Conservation (phyloP, 2,329 filamentous ascomycete species). For the Fusarium sp. region DNA sequence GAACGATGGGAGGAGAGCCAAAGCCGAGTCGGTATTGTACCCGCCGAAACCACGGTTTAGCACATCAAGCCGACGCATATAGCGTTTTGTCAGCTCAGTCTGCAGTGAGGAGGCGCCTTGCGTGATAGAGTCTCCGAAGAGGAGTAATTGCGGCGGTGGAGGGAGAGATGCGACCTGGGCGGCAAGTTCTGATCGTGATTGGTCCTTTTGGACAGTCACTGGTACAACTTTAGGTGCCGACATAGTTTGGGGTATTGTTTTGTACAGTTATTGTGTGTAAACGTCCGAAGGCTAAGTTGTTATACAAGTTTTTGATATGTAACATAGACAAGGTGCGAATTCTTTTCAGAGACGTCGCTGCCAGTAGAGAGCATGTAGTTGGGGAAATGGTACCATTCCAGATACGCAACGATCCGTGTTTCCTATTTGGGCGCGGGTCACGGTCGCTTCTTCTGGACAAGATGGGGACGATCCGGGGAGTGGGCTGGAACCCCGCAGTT, state of each 20-base stretch:
- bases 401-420: background rate
- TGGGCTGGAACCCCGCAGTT: background rate
- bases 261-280: too few species aligned
- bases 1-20: background rate
- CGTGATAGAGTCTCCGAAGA: conserved; percentile 7
- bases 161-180: background rate
- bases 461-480: background rate
- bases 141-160: background rate
- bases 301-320: too few species aligned
- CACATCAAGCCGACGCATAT: background rate
- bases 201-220: too few species aligned
- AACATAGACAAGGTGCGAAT: too few species aligned
- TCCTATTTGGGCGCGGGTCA: background rate
- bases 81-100: background rate
- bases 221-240: background rate
- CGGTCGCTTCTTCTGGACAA: background rate
- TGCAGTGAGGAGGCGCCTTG: background rate
- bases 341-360: too few species aligned
- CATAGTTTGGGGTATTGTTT: background rate
- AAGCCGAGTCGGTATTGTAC: background rate
- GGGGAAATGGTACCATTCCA: background rate
- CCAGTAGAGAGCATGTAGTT: too few species aligned
- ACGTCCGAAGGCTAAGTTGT: too few species aligned
- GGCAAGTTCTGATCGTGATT: background rate
- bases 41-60: background rate